A percentile compares a stretch with the other conserved stretches of the same genome.
phyloP scores from a whole-genome alignment of 257 asterid species.

The Catharanthus roseus region DNA sequence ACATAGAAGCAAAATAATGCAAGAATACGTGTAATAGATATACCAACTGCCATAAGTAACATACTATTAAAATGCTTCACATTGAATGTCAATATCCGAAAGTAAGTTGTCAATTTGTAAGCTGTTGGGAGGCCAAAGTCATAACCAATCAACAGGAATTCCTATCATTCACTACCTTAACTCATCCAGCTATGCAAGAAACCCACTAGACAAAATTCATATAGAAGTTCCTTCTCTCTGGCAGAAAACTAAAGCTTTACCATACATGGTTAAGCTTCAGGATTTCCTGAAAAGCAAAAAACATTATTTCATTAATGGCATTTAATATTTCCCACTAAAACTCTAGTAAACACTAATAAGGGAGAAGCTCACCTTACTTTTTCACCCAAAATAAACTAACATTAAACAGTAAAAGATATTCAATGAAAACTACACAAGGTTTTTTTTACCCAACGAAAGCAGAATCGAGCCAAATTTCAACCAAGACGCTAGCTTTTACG shows the following conservation, averaged over 20 bases:
- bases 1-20: not conserved
- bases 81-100: not conserved
- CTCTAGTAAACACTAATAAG: not conserved
- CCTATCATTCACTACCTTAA: not conserved
- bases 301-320: not conserved
- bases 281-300: not conserved
- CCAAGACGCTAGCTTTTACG: conserved; percentile 7
- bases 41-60: conserved; percentile 2
- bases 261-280: not conserved
- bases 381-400: not conserved
- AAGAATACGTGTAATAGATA: not conserved
- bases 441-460: too few relatives aligned
- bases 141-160: not conserved
- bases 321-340: not conserved
- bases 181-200: not conserved
- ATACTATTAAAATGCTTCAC: not conserved
- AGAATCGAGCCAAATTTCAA: not conserved
- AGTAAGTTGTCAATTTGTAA: not conserved
- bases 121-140: not conserved
- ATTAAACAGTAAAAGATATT: too few relatives aligned
- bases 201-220: not conserved
- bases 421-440: too few relatives aligned
- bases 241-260: not conserved
- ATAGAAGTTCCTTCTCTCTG: not conserved
- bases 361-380: not conserved